Base-by-base conservation (phyloP, 1,139 yeast genomes). In the Hansenula sp. region DNA sequence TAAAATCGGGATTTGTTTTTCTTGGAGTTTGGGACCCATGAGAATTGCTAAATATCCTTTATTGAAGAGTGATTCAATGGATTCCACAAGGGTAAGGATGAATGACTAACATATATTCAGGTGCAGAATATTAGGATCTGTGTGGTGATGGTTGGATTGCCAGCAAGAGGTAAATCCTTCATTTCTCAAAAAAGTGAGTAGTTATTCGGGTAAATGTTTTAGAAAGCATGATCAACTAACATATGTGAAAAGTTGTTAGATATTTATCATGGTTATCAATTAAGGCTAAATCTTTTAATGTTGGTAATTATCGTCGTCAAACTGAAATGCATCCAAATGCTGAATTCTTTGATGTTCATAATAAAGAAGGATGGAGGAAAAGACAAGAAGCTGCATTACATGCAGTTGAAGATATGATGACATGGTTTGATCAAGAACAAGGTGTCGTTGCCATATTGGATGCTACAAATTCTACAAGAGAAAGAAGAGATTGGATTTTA, bases 401-500 rank as follows among this genome's bases (percentile, higher is more conserved):
- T 37, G 96, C 97, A 2, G 72, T 87, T 35, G 59, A 66, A n/a
- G 97, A 88, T 53, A 85, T 92, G 86, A 73, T 90, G 75, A 66
- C 73, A 35, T 92, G 97, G 97, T 88, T 87, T 57, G 70, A 71
- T 30, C 78, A 82, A 25, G 89, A 84, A 45, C 74, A 79, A 42
- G 96, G 96, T 6, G 85, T 82, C 31, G 97, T 92, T 34, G 97
- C 96, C 0, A 86, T 92, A 11, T 72, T 90, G 47, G 98, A 92
- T 64, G 97, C 92, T 25, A 83, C 94, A 9, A 85, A 86, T 59
- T 77, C 85, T 34, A 84, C 97, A 6, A 68, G 75, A 48, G 75
- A 72, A 41, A 75, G 96, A 53, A 73, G 98, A 50, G 71, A 71
- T 26, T 71, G 78, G 71, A 75, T 92, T 41, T 68, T 80, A 43